These are phyloP conservation scores for Neophaeococcomyces mojaviensis DNA, from an alignment of 2,329 filamentous ascomycete species.

Conservation along the genomic window DNA sequence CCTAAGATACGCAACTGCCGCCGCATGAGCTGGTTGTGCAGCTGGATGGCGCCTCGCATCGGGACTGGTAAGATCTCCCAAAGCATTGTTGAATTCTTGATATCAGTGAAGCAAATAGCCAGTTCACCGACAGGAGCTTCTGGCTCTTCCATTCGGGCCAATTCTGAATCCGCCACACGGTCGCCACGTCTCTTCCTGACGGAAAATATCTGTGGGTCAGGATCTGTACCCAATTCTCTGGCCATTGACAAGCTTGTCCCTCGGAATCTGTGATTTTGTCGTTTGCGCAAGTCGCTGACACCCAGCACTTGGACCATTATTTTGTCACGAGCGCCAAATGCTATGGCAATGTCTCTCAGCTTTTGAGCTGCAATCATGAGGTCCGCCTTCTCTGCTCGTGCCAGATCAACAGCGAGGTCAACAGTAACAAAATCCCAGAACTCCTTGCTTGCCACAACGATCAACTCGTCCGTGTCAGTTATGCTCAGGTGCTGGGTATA, in stretches of 20 bases:
- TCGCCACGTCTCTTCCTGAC: slow-evolving; percentile 42
- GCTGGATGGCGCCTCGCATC: slow-evolving; percentile 93
- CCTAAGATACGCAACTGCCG: slow-evolving; percentile 87
- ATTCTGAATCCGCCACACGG: slow-evolving; percentile 67
- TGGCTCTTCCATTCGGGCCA: slow-evolving; percentile 84
- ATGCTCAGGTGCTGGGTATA: slow-evolving; percentile 71
- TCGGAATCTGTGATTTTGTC: slow-evolving; percentile 66
- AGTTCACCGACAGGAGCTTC: slow-evolving; percentile 85
- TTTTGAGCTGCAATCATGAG: slow-evolving; percentile 94
- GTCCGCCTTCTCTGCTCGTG: slow-evolving; percentile 75
- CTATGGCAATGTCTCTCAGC: slow-evolving; percentile 86
- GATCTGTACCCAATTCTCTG: slow-evolving; percentile 61
- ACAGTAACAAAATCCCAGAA: slow-evolving; percentile 92
- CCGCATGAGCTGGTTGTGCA: slow-evolving; percentile 96
- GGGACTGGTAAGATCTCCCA: slow-evolving; percentile 94
- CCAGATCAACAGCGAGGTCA: slow-evolving; percentile 85
- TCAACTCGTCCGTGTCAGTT: slow-evolving; percentile 84
- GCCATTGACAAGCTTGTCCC: slow-evolving; percentile 82
- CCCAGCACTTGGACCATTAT: slow-evolving; percentile 99
- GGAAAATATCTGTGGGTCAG: slow-evolving; percentile 51
- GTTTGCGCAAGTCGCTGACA: slow-evolving; percentile 80
- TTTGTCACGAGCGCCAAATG: slow-evolving; percentile 87
- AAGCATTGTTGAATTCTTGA: slow-evolving; percentile 92
- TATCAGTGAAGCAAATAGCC: slow-evolving; percentile 94
- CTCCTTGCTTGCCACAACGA: slow-evolving; percentile 82